Evolutionary conservation across 176 grass and related monocot genomes (phyloP).

Genomic region (Microstegium vimineum): DNA sequence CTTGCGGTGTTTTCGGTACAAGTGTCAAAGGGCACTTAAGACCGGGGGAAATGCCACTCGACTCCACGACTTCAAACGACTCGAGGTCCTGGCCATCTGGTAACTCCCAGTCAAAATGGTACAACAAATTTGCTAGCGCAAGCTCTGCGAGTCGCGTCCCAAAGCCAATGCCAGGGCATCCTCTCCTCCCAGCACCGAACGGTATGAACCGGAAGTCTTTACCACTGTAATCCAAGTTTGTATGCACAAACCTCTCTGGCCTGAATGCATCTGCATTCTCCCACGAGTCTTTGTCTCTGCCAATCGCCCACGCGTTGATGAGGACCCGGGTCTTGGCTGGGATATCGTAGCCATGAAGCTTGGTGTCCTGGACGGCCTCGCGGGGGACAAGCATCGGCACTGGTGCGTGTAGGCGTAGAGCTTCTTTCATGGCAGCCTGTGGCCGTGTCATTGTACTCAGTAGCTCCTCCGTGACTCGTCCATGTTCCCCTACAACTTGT

Average conservation of each 20-base stretch:
- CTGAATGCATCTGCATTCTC: constrained; percentile 32
- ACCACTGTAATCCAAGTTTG: not conserved
- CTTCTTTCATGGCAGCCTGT: constrained; percentile 39
- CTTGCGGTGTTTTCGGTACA: not conserved
- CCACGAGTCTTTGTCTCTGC: constrained; percentile 32
- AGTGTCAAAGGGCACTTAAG: constrained; percentile 26
- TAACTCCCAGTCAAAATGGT: constrained; percentile 48
- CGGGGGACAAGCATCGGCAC: constrained; percentile 24
- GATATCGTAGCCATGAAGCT: constrained; percentile 39
- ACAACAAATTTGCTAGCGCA: constrained; percentile 37
- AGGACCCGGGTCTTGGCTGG: constrained; percentile 28
- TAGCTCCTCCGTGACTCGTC: not conserved
- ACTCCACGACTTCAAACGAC: constrained; percentile 35
- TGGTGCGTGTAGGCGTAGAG: constrained; percentile 41
- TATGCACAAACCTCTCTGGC: constrained; percentile 25
- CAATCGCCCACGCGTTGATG: constrained; percentile 62
- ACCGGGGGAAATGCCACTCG: not conserved
- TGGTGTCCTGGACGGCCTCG: constrained; percentile 26
- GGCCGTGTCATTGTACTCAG: not conserved
- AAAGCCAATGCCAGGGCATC: constrained; percentile 17
- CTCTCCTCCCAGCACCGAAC: constrained; percentile 40
- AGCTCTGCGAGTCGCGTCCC: constrained; percentile 16
- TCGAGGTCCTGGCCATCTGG: constrained; percentile 10
- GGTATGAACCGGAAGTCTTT: constrained; percentile 28
- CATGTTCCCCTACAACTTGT: not conserved